Evolutionary conservation across 176 grass and related monocot species (phyloP), one percentile per base, ranked within the genome.

Genomic region (Carex kokanica): DNA sequence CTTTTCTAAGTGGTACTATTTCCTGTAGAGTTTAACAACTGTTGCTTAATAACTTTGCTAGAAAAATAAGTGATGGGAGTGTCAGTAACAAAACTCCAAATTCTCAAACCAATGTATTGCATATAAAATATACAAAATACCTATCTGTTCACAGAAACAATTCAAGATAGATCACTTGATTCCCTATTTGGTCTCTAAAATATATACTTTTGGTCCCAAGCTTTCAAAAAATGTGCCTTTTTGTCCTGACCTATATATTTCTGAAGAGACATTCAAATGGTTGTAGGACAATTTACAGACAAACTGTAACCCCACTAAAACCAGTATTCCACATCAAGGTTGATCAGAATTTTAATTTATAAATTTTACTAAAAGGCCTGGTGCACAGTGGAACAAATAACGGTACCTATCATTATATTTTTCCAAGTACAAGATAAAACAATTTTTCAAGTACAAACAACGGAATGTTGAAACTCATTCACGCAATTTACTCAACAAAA

Each of bases 1-100:
- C 93, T 92, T 99, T 99, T 85, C 97, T 90, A 70, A 99, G 67
- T 86, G 97, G 97, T 58, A 99, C 97, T 82, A 99, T 99, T 79
- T 99, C 97, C 97, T 99, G 66, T n/a, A 27, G 61, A 58, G 24
- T 54, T 62, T 12, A 83, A 83, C 16, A 40, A n/a, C 6, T 24
- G 47, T 53, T 56, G 8, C 31, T 83, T n/a, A 71, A 80, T 20
- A 58, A 60, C 29, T 36, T 41, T 81, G 38, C 15, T 58, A 62
- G 25, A 53, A 65, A 60, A 45, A 43, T 3, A 64, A 54, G 15
- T 29, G 23, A n/a, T 5, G 12, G 2, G 25, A 54, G 8, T 8
- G 27, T 32, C 51, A 32, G 23, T 55, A 27, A 55, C 29, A 29
- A 31, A 54, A 14, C 45, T 77, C 54, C 24, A 56, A 32, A 78